Evolutionary conservation across 352 stramenopile genomes (phyloP), one percentile per base, ranked within the genome.

Genomic region (Phytophthora ohioensis): DNA sequence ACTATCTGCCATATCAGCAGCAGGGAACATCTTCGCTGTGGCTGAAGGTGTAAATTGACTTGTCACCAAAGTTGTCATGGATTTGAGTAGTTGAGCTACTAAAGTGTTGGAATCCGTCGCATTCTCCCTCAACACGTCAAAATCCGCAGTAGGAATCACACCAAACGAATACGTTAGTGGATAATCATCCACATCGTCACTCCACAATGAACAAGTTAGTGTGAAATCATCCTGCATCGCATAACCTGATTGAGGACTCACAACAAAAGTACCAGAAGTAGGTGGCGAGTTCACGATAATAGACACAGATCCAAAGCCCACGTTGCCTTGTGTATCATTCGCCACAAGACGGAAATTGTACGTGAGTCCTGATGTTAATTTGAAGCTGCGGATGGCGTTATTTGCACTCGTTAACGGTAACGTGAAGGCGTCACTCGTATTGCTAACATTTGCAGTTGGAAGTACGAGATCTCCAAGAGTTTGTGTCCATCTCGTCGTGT

Each of bases 291-390:
- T 91, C 7, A 94, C 83, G 2, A 71, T 42, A 30, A 94, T 72
- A 3, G 68, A 71, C 2, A 90, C 63, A 1, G 79, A 68, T 0
- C 76, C 82, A 65, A 89, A 94, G 30, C 85, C 87, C 1, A 60
- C 48, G 43, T 85, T 89, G 8, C 78, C 79, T 43, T 79, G 86
- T 34, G 84, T 73, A 17, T 93, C 84, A 0, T 59, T 83, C 0
- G 85, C 87, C 0, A 86, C 56, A 2, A 91, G 73, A 1, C 85
- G 81, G n/a, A 94, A 85, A 3, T 76, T 67, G 62, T 94, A 94
- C 27, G 74, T 87, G 12, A 90, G 66, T n/a, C 85, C 87, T 2
- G 83, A 45, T 1, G 85, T 92, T 17, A 94, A 71, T 12, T 54
- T 71, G 57, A 91, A 90, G 38, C 78, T 77, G 2, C 67, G 47